Evolutionary conservation across 192 early-diverging fungal species (phyloP).

Genomic region (Mortierella claussenii): DNA sequence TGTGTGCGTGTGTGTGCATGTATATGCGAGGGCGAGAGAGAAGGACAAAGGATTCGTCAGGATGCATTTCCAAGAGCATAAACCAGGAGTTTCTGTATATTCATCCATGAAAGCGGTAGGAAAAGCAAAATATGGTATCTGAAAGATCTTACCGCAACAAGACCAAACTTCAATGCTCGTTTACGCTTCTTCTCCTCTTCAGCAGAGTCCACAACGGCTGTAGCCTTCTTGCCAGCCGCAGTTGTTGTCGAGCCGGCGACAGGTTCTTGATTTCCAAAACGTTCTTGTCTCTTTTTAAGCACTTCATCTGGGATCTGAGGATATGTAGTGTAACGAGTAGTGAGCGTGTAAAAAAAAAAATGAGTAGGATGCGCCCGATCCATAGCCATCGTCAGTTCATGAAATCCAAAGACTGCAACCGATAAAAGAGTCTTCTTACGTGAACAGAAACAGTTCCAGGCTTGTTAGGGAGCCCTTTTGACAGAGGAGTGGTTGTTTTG

Average conservation of each 20-base stretch:
- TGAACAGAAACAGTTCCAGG: slow-evolving; percentile 19
- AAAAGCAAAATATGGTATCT: not conserved
- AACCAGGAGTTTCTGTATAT: no score
- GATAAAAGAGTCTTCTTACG: slow-evolving; percentile 8
- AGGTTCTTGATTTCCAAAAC: slow-evolving; percentile 58
- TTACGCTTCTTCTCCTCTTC: slow-evolving; percentile 78
- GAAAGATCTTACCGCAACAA: slow-evolving; percentile 1
- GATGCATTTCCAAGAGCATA: no score
- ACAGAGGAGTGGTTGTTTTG: not conserved
- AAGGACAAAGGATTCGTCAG: no score
- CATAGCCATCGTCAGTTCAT: no score
- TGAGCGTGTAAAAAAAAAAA: not conserved
- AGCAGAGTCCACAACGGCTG: slow-evolving; percentile 30
- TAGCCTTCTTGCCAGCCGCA: not conserved
- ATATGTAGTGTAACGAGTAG: not conserved
- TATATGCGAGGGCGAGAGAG: not conserved
- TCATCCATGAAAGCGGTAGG: no score
- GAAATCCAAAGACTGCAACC: no score
- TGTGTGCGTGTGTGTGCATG: no score
- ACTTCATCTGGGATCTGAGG: slow-evolving; percentile 58
- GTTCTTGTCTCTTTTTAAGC: slow-evolving; percentile 61
- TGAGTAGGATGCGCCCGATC: no score
- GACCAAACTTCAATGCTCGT: slow-evolving; percentile 67
- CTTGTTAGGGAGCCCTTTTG: slow-evolving; percentile 17
- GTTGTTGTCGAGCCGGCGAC: not conserved